Base-by-base conservation (phyloP, 169 alveolate genomes). In the Eimeria maxima region DNA sequence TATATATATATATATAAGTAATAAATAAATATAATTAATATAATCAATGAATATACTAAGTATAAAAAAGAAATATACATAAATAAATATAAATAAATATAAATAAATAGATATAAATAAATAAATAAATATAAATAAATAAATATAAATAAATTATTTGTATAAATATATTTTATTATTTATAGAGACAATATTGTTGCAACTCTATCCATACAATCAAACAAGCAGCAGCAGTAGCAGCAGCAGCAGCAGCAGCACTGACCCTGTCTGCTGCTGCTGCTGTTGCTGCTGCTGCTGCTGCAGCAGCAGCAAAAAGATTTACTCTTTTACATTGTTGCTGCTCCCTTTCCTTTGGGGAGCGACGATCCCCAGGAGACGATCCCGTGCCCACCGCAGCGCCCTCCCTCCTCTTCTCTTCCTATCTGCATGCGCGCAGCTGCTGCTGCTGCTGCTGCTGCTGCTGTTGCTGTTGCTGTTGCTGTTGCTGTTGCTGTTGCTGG, bases 351-450 rank as follows among this genome's bases (percentile, higher is more conserved):
- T 73, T 11, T 22, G 84, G 47, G 10, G 8, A 22, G 16, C 65
- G 3, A 78, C 89, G 24, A 78, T 38, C 67, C 89, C 65, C 65
- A 27, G 38, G 8, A 78, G n/a, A 5, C 89, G 60, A 18, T 78
- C 89, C 63, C 89, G 33, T 18, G 89, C 89, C 89, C 89, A 78
- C 33, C 89, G 38, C 3, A 78, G n/a, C 11, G 89, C 89, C 65
- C 65, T 7, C 29, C 10, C 84, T 24, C 84, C 84, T 10, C 84
- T 38, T 38, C 53, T 73, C 29, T 16, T 38, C 18, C 22, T 73
- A 18, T 73, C 84, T 73, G 13, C 38, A 27, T 22, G 42, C 76
- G 33, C 76, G 33, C 76, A 65, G 76, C 5, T 69, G 80, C 45
- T 69, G 42, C 80, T 29, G 44, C 11, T 47, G 5, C 44, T 47